Evolutionary conservation across 2,329 filamentous ascomycete genomes (phyloP).

Genomic region (Scorias spongiosa): DNA sequence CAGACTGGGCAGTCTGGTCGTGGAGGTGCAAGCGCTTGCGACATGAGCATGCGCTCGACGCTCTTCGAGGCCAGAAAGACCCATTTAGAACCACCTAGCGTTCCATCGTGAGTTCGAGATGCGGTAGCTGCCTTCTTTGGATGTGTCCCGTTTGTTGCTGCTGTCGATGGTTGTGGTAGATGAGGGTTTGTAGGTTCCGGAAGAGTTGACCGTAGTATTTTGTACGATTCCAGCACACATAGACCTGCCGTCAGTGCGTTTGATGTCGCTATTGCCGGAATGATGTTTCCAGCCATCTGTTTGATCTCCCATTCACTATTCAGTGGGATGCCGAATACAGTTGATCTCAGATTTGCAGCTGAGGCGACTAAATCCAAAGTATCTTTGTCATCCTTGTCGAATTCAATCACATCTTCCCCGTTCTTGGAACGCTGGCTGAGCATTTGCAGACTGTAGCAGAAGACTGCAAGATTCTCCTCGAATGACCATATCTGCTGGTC

Average conservation of each 20-base stretch:
- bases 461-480: constrained; percentile 71
- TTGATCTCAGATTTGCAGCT: constrained; percentile 75
- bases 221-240: constrained; percentile 84
- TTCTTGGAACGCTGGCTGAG: constrained; percentile 58
- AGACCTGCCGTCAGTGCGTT: constrained; percentile 92
- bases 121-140: constrained; percentile 3
- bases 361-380: constrained; percentile 89
- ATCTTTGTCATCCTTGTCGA: constrained; percentile 94
- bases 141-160: constrained; percentile 1
- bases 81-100: constrained; percentile 42
- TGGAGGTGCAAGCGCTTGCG: constrained; percentile 43
- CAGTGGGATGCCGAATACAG: constrained; percentile 73
- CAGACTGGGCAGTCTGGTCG: constrained; percentile 78
- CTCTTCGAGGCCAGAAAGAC: constrained; percentile 62
- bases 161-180: background rate
- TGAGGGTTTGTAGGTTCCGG: constrained; percentile 32
- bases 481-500: constrained; percentile 71
- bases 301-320: constrained; percentile 95
- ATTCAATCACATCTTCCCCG: constrained; percentile 51
- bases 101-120: background rate
- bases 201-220: constrained; percentile 63
- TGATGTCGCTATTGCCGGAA: constrained; percentile 93
- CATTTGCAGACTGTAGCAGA: constrained; percentile 66
- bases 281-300: constrained; percentile 98
- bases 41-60: constrained; percentile 43